Conservation (phyloP, 2,329 filamentous ascomycete genomes). For the Gnomoniopsis smithogilvyi region DNA sequence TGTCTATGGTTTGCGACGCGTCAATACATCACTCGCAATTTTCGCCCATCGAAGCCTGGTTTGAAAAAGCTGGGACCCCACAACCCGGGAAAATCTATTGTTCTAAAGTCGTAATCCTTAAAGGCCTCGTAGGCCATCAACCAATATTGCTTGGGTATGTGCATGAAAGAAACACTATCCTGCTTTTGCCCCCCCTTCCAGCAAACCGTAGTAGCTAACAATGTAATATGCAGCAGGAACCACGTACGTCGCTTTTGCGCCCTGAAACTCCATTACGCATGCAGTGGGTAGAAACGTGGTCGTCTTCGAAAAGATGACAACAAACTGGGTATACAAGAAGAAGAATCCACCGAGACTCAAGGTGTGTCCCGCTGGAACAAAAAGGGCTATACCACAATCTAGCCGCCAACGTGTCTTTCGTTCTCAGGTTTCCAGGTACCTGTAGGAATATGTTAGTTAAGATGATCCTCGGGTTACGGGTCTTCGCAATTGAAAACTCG, state of each 20-base stretch:
- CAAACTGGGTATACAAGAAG: slow-evolving; percentile 6
- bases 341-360: neutral
- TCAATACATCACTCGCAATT: too few relatives aligned
- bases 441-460: slow-evolving; percentile 31
- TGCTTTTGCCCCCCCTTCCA: neutral
- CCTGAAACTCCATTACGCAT: neutral
- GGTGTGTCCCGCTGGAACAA: neutral
- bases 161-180: neutral
- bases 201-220: neutral
- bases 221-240: neutral
- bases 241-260: neutral
- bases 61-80: too few relatives aligned
- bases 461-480: neutral
- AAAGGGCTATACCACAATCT: neutral
- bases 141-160: neutral
- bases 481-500: neutral
- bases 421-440: slow-evolving; percentile 74
- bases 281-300: neutral
- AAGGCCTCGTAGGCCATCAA: neutral
- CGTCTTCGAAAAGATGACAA: neutral
- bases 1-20: too few relatives aligned
- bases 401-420: slow-evolving; percentile 65
- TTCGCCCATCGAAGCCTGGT: too few relatives aligned
- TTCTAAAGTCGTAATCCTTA: neutral
- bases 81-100: neutral